Evolutionary conservation across 2,329 filamentous ascomycete species (phyloP).

Genomic region (Furcasterigmium sp.): DNA sequence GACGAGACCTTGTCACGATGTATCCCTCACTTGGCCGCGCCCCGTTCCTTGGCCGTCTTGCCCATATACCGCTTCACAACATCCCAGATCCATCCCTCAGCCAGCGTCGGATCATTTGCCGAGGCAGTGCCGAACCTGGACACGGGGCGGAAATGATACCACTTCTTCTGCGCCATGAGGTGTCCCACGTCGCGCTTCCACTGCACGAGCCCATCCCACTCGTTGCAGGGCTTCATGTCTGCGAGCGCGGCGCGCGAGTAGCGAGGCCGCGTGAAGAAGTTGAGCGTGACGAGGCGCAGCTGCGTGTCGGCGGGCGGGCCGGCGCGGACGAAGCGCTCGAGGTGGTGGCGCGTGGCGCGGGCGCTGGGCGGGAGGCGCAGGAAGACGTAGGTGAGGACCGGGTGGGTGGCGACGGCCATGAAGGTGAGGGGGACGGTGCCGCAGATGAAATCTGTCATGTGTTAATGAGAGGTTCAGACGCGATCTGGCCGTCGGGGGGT

Average conservation of each 20-base stretch:
- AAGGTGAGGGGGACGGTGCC: constrained; percentile 61
- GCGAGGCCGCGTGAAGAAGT: constrained; percentile 48
- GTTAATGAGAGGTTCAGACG: neutral
- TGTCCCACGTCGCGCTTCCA: constrained; percentile 27
- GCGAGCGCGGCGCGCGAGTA: constrained; percentile 36
- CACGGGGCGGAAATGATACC: constrained; percentile 35
- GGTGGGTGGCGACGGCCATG: constrained; percentile 58
- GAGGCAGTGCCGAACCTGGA: constrained; percentile 32
- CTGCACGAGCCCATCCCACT: constrained; percentile 34
- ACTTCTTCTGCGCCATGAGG: constrained; percentile 27
- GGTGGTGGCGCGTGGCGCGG: constrained; percentile 50
- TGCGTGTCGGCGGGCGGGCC: constrained; percentile 36
- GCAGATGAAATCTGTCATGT: constrained; percentile 45
- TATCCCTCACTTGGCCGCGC: constrained; percentile 7
- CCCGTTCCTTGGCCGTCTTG: constrained; percentile 11
- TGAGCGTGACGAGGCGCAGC: constrained; percentile 51
- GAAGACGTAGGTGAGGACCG: constrained; percentile 69
- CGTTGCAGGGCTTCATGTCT: constrained; percentile 23
- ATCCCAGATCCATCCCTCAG: constrained; percentile 37
- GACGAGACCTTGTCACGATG: no score
- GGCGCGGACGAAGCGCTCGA: constrained; percentile 45
- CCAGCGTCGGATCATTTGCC: constrained; percentile 21
- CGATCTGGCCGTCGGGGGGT: neutral
- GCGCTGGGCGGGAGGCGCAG: constrained; percentile 63
- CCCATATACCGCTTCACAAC: constrained; percentile 26